Evolutionary conservation across 768 basidiomycete species (phyloP).

Genomic region (Solioccasus polychromus): DNA sequence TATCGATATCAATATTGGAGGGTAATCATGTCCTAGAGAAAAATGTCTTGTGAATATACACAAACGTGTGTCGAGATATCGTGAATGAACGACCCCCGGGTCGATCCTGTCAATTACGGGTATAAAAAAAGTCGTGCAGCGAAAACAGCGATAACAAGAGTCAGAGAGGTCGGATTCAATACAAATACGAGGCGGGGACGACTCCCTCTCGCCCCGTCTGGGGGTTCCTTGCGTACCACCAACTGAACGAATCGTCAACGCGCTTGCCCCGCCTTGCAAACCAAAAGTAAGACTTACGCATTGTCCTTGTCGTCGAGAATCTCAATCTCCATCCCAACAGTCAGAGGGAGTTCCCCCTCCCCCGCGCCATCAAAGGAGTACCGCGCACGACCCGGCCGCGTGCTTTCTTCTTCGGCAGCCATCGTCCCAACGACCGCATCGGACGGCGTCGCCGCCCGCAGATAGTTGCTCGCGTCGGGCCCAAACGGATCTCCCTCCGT

Average conservation of each 20-base stretch:
- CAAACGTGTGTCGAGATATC: conserved; percentile 26
- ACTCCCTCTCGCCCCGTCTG: conserved; percentile 83
- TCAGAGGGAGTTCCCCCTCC: conserved; percentile 73
- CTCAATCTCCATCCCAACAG: conserved; percentile 68
- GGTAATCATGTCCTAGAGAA: conserved; percentile 9
- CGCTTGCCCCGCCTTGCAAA: background rate
- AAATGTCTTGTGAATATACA: conserved; percentile 9
- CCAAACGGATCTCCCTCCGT: conserved; percentile 54
- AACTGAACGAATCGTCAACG: conserved; percentile 45
- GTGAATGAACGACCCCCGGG: conserved; percentile 35
- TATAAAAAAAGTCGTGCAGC: conserved; percentile 32
- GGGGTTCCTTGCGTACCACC: conserved; percentile 91
- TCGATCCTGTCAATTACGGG: conserved; percentile 39
- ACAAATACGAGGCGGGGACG: conserved; percentile 89
- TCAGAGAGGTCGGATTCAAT: conserved; percentile 46
- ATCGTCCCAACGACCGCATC: conserved; percentile 64
- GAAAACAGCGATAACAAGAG: conserved; percentile 30
- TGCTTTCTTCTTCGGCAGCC: conserved; percentile 58
- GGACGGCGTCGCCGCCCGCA: conserved; percentile 79
- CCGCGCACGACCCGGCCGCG: conserved; percentile 74
- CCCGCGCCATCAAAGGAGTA: conserved; percentile 80
- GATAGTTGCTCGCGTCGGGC: conserved; percentile 73
- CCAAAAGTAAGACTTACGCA: conserved; percentile 49
- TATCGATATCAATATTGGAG: conserved; percentile 12
- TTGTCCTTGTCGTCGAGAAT: conserved; percentile 78